Evolutionary conservation across 139 green algal genomes (phyloP), one percentile per base, ranked within the genome.

Genomic region (Picochlorum costavermella): DNA sequence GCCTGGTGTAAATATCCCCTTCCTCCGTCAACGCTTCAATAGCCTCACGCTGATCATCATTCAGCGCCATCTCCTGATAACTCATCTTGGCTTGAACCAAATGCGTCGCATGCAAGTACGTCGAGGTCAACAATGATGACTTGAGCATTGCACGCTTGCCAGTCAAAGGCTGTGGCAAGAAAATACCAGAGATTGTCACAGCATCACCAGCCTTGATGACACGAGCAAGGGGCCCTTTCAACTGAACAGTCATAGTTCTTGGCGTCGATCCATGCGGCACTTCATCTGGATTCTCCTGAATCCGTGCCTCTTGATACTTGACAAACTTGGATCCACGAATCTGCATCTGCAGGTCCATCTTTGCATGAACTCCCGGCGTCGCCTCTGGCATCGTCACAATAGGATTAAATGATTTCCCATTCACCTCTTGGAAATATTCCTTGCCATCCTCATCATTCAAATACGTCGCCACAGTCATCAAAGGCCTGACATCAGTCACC

Each of bases 391-490:
- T 60, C 36, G 57, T 57, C 60, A 82, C 68, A 63, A 92, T 45
- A 49, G 92, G 91, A 67, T 84, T 92, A 78, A 94, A 97, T 6
- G 70, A 77, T 48, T 79, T 30, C 62, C 69, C 74, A 33, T 57
- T 50, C 13, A 92, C 82, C 75, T 96, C 88, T 80, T 98, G 92
- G 78, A 95, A 98, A n/a, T 95, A 81, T 76, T 98, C 90, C 56
- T 82, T 87, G 3, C 88, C 91, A 20, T 74, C 88, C 36, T 90
- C 79, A 43, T 85, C 78, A 73, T 97, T 95, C 13, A 91, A 87
- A 81, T 98, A 98, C 0, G 92, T 95, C 17, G 92, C 89, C 20
- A 98, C 91, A 2, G 75, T 71, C 2, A 97, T 70, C 69, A 94
- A 62, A 0, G 92, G 92, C 69, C 94, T 93, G 30, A 98, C 92